Conservation (phyloP, 2,329 filamentous ascomycete species). For the Diaporthe aspalathi region DNA sequence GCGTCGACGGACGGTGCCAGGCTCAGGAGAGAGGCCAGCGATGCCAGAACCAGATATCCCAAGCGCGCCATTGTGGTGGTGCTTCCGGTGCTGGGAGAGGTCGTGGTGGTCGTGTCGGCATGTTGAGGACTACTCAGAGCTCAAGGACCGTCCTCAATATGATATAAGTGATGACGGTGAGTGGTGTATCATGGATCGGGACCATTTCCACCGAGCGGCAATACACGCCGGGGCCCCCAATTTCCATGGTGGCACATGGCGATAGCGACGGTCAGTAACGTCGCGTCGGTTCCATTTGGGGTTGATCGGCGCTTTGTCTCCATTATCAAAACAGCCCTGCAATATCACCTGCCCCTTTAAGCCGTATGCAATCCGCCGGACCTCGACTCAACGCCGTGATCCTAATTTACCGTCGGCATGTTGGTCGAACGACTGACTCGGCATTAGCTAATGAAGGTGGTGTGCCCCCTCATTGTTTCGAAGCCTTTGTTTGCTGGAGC, state of each 20-base stretch:
- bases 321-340: slow-evolving; percentile 9
- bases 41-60: slow-evolving; percentile 2
- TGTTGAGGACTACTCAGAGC: neutral
- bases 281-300: slow-evolving; percentile 19
- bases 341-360: slow-evolving; percentile 28
- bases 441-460: slow-evolving; percentile 18
- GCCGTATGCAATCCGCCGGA: neutral
- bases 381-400: slow-evolving; percentile 5
- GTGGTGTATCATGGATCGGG: slow-evolving; percentile 27
- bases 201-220: slow-evolving; percentile 31
- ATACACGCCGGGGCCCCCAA: slow-evolving; percentile 16
- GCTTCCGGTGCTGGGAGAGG: neutral
- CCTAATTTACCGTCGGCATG: slow-evolving; percentile 1
- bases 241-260: slow-evolving; percentile 26
- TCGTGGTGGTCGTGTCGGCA: neutral
- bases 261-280: slow-evolving; percentile 28
- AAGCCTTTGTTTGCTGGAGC: slow-evolving; percentile 9
- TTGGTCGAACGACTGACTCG: slow-evolving; percentile 3
- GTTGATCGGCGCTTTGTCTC: slow-evolving; percentile 17
- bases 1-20: slow-evolving; percentile 16
- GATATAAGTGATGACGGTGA: neutral
- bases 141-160: neutral
- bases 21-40: slow-evolving; percentile 9
- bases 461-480: neutral
- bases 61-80: slow-evolving; percentile 9